Conservation (phyloP, 495 filamentous ascomycete species). For the Talaromyces stipitatus region DNA sequence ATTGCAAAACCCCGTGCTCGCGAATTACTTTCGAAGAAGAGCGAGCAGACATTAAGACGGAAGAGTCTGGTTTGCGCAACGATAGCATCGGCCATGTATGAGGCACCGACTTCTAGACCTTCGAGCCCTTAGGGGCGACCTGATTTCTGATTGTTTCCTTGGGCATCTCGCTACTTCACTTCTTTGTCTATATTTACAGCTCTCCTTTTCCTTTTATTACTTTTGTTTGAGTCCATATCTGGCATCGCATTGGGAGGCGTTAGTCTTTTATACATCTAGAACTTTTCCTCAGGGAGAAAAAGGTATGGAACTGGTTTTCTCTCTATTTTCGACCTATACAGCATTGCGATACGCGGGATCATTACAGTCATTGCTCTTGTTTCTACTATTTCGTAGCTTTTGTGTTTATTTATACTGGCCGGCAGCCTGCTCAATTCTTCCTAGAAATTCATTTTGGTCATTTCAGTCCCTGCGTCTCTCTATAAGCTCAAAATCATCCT, state of each 20-base stretch:
- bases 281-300: background rate
- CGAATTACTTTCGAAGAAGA: conserved; percentile 25
- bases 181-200: background rate
- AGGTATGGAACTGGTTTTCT: background rate
- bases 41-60: conserved; percentile 32
- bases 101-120: conserved; percentile 5
- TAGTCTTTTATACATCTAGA: background rate
- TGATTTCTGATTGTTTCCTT: background rate
- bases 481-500: background rate
- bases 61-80: conserved; percentile 41
- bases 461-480: background rate
- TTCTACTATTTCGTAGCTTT: too few relatives aligned
- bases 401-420: too few relatives aligned
- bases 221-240: background rate
- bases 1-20: conserved; percentile 31
- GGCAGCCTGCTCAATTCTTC: too few relatives aligned
- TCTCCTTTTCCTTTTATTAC: background rate
- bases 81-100: conserved; percentile 32
- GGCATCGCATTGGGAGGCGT: background rate
- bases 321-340: background rate
- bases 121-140: background rate
- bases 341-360: background rate
- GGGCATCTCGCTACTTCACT: conserved; percentile 14
- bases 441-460: background rate
- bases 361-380: too few relatives aligned